A percentile compares a stretch with the other conserved stretches of the same genome.
phyloP scores from a whole-genome alignment of 768 basidiomycete genomes.

The Tubosaeta sp. region DNA sequence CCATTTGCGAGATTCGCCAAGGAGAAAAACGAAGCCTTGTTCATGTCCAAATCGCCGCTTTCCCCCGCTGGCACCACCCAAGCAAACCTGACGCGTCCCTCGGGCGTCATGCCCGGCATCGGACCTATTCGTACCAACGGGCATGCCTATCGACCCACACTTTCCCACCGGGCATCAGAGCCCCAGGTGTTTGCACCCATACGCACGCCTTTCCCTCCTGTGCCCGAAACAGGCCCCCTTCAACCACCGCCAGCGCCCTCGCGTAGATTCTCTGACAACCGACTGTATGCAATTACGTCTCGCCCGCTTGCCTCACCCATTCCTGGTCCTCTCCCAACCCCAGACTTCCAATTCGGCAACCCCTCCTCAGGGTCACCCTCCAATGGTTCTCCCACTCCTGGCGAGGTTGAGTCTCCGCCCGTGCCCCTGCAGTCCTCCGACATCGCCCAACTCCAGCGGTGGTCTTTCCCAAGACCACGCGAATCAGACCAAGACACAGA shows the following conservation, averaged over 20 bases:
- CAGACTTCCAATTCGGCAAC: slow-evolving; percentile 61
- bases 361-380: slow-evolving; percentile 45
- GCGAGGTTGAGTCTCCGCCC: slow-evolving; percentile 35
- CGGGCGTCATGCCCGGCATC: slow-evolving; percentile 23
- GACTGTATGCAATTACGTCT: slow-evolving; percentile 44
- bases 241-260: slow-evolving; percentile 7
- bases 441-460: slow-evolving; percentile 28
- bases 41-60: slow-evolving; percentile 30
- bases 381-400: slow-evolving; percentile 46
- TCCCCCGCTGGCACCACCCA: slow-evolving; percentile 29
- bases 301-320: slow-evolving; percentile 45
- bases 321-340: slow-evolving; percentile 55
- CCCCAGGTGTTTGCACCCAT: slow-evolving; percentile 34
- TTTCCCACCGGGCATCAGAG: slow-evolving; percentile 31
- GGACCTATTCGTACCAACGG: slow-evolving; percentile 43
- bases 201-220: slow-evolving; percentile 34
- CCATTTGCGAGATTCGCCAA: slow-evolving; percentile 31
- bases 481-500: slow-evolving; percentile 49
- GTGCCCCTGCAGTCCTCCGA: slow-evolving; percentile 43
- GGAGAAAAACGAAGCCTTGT: slow-evolving; percentile 33
- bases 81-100: slow-evolving; percentile 35
- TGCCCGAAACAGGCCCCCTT: slow-evolving; percentile 22
- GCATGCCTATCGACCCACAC: slow-evolving; percentile 37
- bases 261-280: slow-evolving; percentile 41
- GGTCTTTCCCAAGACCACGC: slow-evolving; percentile 41